A percentile compares a stretch with the other conserved stretches of the same genome.
Conservation (phyloP, 2,329 filamentous ascomycete species). For the Fusarium neocosmosporiellum region DNA sequence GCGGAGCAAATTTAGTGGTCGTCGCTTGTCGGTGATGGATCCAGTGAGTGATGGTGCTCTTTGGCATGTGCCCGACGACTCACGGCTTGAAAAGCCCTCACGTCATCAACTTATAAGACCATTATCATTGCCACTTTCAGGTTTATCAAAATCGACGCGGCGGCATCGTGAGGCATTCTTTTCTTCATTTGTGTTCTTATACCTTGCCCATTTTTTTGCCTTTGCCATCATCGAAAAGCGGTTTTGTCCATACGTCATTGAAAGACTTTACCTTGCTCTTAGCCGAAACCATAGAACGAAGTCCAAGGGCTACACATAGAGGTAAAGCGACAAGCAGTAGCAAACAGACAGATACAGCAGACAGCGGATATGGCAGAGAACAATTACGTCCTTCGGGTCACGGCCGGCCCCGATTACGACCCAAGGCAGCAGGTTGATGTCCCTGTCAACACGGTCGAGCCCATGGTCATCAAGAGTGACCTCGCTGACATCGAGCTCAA, state of each 20-base stretch:
- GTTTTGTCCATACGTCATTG: conserved; percentile 27
- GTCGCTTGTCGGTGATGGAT: conserved; percentile 9
- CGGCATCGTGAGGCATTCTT: not conserved
- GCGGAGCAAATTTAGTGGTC: conserved; percentile 16
- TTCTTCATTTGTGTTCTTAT: not conserved
- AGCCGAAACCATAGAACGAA: not conserved
- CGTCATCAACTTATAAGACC: conserved; percentile 35
- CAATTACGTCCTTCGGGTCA: conserved; percentile 82
- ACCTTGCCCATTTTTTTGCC: not conserved
- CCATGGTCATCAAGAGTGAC: conserved; percentile 71
- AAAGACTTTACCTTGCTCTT: not conserved
- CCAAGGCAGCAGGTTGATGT: conserved; percentile 77
- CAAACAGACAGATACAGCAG: not conserved
- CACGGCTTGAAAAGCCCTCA: conserved; percentile 29
- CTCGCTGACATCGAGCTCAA: conserved; percentile 75
- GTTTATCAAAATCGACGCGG: not conserved
- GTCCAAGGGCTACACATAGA: not conserved
- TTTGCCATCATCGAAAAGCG: not conserved
- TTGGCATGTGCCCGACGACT: not conserved
- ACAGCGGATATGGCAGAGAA: conserved; percentile 65
- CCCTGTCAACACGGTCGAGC: conserved; percentile 76
- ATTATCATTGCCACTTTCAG: conserved; percentile 14
- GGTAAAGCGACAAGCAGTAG: not conserved
- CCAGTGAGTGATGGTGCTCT: conserved; percentile 29
- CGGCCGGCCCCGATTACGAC: conserved; percentile 83